Evolutionary conservation across 805 yeast species (phyloP).

Genomic region (Kuraishia molischiana): DNA sequence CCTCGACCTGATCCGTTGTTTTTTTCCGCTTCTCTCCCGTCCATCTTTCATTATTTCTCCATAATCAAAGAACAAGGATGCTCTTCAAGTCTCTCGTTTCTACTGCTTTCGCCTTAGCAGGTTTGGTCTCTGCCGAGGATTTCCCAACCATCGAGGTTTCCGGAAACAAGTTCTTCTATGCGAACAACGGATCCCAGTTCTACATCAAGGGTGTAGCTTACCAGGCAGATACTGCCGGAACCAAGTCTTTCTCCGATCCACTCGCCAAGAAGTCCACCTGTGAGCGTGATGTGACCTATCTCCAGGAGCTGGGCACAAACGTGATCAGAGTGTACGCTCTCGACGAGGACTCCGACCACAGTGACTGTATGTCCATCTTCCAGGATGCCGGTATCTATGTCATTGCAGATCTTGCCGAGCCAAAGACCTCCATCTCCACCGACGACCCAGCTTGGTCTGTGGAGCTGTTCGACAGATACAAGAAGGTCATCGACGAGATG

Average conservation of each 20-base stretch:
- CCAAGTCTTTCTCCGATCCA: slow-evolving; percentile 54
- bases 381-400: slow-evolving; percentile 73
- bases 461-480: slow-evolving; percentile 57
- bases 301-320: slow-evolving; percentile 53
- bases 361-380: slow-evolving; percentile 56
- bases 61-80: slow-evolving; percentile 14
- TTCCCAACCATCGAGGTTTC: slow-evolving; percentile 61
- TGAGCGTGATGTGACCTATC: slow-evolving; percentile 65
- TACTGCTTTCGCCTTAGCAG: slow-evolving; percentile 14
- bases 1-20: too few relatives aligned
- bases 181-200: slow-evolving; percentile 73
- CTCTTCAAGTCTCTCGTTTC: slow-evolving; percentile 23
- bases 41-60: too few relatives aligned
- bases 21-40: too few relatives aligned
- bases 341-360: slow-evolving; percentile 53
- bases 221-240: slow-evolving; percentile 56
- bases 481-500: slow-evolving; percentile 58
- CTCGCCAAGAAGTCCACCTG: slow-evolving; percentile 54
- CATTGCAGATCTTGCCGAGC: slow-evolving; percentile 71
- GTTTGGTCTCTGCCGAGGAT: slow-evolving; percentile 24
- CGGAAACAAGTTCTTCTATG: slow-evolving; percentile 70
- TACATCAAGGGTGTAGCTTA: slow-evolving; percentile 73
- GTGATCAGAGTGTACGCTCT: slow-evolving; percentile 71
- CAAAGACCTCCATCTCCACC: slow-evolving; percentile 54
- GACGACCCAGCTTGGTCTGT: slow-evolving; percentile 52